Base-by-base conservation (phyloP, 2,329 filamentous ascomycete genomes). In the Pseudocercospora cruenta region DNA sequence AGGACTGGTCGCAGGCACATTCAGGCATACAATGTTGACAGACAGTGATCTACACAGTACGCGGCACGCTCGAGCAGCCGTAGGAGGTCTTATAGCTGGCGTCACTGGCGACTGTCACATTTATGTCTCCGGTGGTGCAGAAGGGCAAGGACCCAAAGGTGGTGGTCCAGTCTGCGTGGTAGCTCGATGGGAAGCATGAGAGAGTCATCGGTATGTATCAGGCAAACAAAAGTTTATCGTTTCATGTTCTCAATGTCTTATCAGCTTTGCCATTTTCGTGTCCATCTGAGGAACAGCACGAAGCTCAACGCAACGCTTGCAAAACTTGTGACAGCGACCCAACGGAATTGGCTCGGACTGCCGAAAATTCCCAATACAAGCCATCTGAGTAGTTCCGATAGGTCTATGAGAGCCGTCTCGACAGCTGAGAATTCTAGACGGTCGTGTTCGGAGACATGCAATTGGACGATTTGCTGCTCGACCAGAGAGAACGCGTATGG, bases 21-120 rank as follows among this genome's bases (percentile, higher is more conserved):
- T 53, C 45, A 51, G 63, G 24, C 63, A 65, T 58, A 65, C 58
- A 22, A 65, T 65, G 63, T 43, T 65, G 53, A 65, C 63, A 31
- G 63, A 65, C 21, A 49, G 33, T 16, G 63, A 65, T 53, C 12
- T 65, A 51, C 63, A 65, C 33, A 62, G 58, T 19, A 65, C 63
- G 16, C 24, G 63, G 24, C 63, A 65, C 53, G 63, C 63, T 10
- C 33, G 63, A n/a, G 63, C 63, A 14, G 63, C 63, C 8, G 63
- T 65, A 0, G 63, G 63, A 7, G 63, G 63, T 16, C 39, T 65
- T 2, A 62, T 65, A 24, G 63, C 63, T 16, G 63, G 63, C 4
- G 63, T 65, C 2, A 58, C 58, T 8, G 63, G 63, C 12, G 63
- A 65, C 31, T 65, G 63, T 51, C 26, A 36, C 28, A 47, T 65